Base-by-base conservation (phyloP, 352 stramenopile genomes). In the Phytophthora kernoviae region DNA sequence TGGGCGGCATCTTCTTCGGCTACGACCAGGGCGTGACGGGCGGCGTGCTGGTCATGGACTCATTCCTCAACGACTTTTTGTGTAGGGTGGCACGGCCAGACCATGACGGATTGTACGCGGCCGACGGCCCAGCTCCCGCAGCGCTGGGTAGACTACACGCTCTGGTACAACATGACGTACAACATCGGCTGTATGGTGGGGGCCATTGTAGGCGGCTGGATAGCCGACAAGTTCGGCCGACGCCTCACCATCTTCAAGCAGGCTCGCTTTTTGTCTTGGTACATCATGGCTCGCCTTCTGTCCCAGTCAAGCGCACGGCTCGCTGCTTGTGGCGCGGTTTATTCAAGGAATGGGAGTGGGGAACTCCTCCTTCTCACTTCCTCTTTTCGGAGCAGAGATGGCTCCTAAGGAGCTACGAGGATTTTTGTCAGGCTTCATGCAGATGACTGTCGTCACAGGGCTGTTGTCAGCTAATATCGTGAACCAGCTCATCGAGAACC, bases 401-500 rank as follows among this genome's bases (percentile, higher is more conserved):
- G 70, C 73, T 4, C 79, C 76, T 27, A 86, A 87, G 60, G 76
- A 88, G 40, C 58, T 88, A 21, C 73, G 79, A 12, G 79, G 79
- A 10, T 76, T 88, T 27, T 66, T 88, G 18, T 79, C 75, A 26
- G 78, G 78, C 18, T 88, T 86, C 37, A 87, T 85, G 75, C 76
- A 86, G 52, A 83, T 86, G 76, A 79, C 73, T 10, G 59, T 85
- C 46, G 71, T 79, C 37, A 85, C 75, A 7, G 75, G 77, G 12
- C 48, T 85, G 4, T 54, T 83, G 9, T 58, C 62, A 18, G 70
- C 74, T 21, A 84, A 81, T 56, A 67, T 73, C 40, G 58, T 78
- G 4, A 83, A 80, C 59, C 50, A 73, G 27, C 66, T 76, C 50
- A 67, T 83, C 22, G 48, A 78, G 51, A 62, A 79, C 36, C 43